These are phyloP conservation scores for Diplodia intermedia DNA, from an alignment of 2,329 filamentous ascomycete species.

Conservation along the genomic window DNA sequence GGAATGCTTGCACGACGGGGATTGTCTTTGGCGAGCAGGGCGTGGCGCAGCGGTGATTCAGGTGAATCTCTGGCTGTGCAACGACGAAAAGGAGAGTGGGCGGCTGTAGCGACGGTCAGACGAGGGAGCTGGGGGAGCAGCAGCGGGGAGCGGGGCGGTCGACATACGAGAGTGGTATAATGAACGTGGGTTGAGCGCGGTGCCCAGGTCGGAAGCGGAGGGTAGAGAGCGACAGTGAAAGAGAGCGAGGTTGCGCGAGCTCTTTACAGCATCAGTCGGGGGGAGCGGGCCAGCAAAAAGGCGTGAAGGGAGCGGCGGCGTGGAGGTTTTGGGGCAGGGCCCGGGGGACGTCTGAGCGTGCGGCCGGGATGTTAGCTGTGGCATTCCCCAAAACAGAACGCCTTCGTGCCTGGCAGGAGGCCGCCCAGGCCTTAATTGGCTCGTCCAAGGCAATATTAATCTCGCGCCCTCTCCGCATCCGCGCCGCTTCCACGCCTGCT, in stretches of 20 bases:
- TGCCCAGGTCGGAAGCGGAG: slow-evolving; percentile 15
- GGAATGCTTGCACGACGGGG: slow-evolving; percentile 24
- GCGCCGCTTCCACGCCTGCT: slow-evolving; percentile 1
- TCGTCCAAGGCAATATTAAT: slow-evolving; percentile 26
- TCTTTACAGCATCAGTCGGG: slow-evolving; percentile 24
- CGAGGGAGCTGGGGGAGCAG: background rate
- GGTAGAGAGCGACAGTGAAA: slow-evolving; percentile 17
- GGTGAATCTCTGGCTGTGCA: background rate
- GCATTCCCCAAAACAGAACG: slow-evolving; percentile 32
- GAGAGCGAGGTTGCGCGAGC: slow-evolving; percentile 11
- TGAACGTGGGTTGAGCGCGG: slow-evolving; percentile 19
- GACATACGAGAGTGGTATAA: background rate
- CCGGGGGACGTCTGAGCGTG: slow-evolving; percentile 21
- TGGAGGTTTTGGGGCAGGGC: slow-evolving; percentile 25
- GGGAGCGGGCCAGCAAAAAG: slow-evolving; percentile 15
- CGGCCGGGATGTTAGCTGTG: slow-evolving; percentile 24
- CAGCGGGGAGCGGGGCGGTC: background rate
- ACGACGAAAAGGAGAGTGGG: slow-evolving; percentile 2
- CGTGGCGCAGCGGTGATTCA: slow-evolving; percentile 26
- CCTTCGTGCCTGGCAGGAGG: slow-evolving; percentile 29
- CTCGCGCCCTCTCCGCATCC: slow-evolving; percentile 22
- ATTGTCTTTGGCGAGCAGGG: slow-evolving; percentile 21
- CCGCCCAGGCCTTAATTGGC: slow-evolving; percentile 28
- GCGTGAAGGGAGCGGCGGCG: slow-evolving; percentile 21
- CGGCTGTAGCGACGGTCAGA: slow-evolving; percentile 5